Base-by-base conservation (phyloP, 2,329 filamentous ascomycete species). In the Sclerotinia minor region DNA sequence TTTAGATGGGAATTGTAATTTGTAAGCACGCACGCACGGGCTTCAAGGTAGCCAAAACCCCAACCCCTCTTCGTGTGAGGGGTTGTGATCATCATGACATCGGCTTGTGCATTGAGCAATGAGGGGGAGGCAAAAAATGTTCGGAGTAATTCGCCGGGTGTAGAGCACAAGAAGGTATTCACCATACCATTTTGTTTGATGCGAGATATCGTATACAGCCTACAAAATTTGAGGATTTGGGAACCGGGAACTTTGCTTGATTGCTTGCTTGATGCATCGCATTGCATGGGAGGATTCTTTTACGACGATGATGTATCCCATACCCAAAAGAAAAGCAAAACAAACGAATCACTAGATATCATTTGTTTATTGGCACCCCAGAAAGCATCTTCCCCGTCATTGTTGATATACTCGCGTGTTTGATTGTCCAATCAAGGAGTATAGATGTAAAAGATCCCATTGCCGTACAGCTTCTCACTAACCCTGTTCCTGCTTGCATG, bases 401-500 rank as follows among this genome's bases (percentile, higher is more conserved):
- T 35, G 58, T 61, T 50, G 45, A 50, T n/a, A 38, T 45, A 19
- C 29, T 61, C 45, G 45, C 59, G 21, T 61, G 19, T 38, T 3
- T 24, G 9, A 50, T 38, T 24, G 32, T 50, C 59, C 59, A 61
- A 61, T 61, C 29, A 50, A 38, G 21, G 29, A 26, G 29, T 8
- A 21, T 38, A 13, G 21, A 35, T 55, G 32, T 32, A n/a, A 15
- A 6, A 13, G 45, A n/a, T 32, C 21, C 9, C 6, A 13, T 24
- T 11, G 29, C 59, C 21, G 32, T 50, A 38, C 59, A 38, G 59
- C 59, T 26, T 35, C 59, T 50, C 45, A 19, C 21, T 2, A 50
- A 24, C 59, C 59, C 8, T 61, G 59, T 61, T 45, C 59, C 45
- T 61, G 44, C 45, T 11, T 50, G 45, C 59, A 61, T 61, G 9